Evolutionary conservation across 2,329 filamentous ascomycete species (phyloP).

Genomic region (Penicillium glabrum): DNA sequence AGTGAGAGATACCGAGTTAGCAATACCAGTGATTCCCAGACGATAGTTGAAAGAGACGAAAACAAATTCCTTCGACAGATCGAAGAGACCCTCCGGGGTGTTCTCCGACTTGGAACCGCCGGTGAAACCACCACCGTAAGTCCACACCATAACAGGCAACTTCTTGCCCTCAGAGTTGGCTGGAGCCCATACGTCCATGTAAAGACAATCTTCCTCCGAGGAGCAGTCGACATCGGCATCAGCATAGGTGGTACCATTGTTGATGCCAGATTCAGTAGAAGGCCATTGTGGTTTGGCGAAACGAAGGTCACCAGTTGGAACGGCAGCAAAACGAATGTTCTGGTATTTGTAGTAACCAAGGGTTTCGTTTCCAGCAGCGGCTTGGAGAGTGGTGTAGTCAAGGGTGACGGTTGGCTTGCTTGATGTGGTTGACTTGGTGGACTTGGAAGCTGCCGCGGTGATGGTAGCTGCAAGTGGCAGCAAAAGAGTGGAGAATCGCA

Average conservation of each 20-base stretch:
- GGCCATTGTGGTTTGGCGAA: conserved; percentile 31
- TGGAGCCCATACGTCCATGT: conserved; percentile 21
- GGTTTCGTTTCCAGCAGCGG: too few species aligned
- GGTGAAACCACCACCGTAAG: conserved; percentile 28
- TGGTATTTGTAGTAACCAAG: too few species aligned
- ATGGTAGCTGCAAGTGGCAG: too few species aligned
- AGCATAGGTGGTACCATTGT: conserved; percentile 32
- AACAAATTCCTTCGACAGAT: conserved; percentile 31
- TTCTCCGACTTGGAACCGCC: conserved; percentile 30
- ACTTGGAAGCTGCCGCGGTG: too few species aligned
- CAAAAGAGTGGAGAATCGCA: too few species aligned
- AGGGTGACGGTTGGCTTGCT: too few species aligned
- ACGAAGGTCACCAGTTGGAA: conserved; percentile 31
- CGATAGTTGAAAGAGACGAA: conserved; percentile 39
- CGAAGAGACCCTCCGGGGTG: conserved; percentile 34
- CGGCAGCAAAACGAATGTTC: neutral
- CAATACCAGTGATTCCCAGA: neutral
- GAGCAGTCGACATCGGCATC: conserved; percentile 34
- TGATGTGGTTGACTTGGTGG: too few species aligned
- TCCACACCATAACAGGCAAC: conserved; percentile 32
- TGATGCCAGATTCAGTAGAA: conserved; percentile 31
- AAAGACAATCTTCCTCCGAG: conserved; percentile 29
- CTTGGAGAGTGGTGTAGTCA: too few species aligned
- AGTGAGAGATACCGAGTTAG: conserved; percentile 10
- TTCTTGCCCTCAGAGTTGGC: conserved; percentile 25